Evolutionary conservation across 1,284 basidiomycete genomes (phyloP), one percentile per base, ranked within the genome.

Genomic region (Violaceomyces palustris): DNA sequence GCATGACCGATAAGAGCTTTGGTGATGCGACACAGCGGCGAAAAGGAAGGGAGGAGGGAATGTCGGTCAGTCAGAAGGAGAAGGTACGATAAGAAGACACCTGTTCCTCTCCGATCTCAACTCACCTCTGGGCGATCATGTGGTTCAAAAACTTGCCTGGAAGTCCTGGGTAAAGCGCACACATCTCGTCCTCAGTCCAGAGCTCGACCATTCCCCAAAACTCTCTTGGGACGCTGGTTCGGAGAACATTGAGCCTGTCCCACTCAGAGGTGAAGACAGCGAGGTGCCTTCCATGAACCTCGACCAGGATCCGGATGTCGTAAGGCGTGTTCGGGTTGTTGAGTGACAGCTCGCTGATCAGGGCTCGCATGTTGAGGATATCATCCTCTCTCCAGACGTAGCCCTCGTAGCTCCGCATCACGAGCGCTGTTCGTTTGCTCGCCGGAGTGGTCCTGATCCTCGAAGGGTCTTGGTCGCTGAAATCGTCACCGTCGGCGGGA

Each of bases 171-270:
- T 73, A 73, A 34, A 73, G 62, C 23, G 69, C 70, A 40, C 69
- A 68, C 56, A 73, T 64, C 58, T 73, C 65, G 40, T 64, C 61
- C 39, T 72, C 67, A 21, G 64, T 70, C 70, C 70, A 73, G 12
- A 73, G 64, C 53, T 73, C 70, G 19, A 73, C 70, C 32, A 73
- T 45, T 25, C 70, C 70, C 70, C 70, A 73, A 45, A 73, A 73
- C 45, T 73, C 70, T 45, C 70, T 62, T 15, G 70, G 70, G 1
- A 73, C 70, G 29, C 62, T 66, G 17, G 53, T 55, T 15, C 66
- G 47, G 21, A 73, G 54, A 36, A 73, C 69, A 29, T 69, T 64
- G 50, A 70, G 65, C 17, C 70, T 58, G 45, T 72, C 70, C 69
- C 69, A 72, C 41, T 73, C 70, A 18, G 67, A 70, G 4, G 70